Conservation (phyloP, 148 eudicot genomes). For the Agrostemma githago region DNA sequence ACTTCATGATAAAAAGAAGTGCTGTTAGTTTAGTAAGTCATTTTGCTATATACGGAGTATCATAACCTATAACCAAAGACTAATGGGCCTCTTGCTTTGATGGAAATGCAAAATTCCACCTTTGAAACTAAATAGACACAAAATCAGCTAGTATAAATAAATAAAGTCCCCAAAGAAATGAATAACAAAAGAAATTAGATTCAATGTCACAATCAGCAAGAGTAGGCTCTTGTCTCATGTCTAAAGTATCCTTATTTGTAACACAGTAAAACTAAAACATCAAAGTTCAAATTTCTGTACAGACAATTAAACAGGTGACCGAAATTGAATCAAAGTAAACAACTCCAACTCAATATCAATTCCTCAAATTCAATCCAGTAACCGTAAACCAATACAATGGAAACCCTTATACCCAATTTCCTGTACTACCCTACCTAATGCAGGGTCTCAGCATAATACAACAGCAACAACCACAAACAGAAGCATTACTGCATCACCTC, state of each 20-base stretch:
- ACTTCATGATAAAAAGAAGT: too few relatives aligned
- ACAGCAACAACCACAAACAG: neutral
- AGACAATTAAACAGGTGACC: neutral
- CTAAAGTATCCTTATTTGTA: neutral
- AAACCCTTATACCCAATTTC: slow-evolving; percentile 9
- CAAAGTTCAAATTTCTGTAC: neutral
- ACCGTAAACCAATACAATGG: slow-evolving; percentile 7
- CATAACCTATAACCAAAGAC: too few relatives aligned
- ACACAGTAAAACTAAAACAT: neutral
- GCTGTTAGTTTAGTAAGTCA: too few relatives aligned
- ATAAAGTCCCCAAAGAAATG: neutral
- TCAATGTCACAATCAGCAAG: neutral
- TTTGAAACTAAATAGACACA: neutral
- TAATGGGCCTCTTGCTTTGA: too few relatives aligned
- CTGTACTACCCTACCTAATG: slow-evolving; percentile 1
- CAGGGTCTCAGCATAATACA: neutral
- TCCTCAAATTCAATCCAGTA: slow-evolving; percentile 9
- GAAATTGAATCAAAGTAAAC: neutral
- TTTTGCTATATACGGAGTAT: too few relatives aligned
- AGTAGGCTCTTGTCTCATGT: neutral
- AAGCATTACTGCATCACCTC: too few relatives aligned
- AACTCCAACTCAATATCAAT: neutral
- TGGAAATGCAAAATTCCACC: neutral
- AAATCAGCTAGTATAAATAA: neutral
- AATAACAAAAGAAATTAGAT: neutral